Percentiles rank a stretch among this genome's conserved stretches.
Evolutionary conservation across 192 early-diverging fungal genomes (phyloP).

Genomic region (Coemansia sp.): DNA sequence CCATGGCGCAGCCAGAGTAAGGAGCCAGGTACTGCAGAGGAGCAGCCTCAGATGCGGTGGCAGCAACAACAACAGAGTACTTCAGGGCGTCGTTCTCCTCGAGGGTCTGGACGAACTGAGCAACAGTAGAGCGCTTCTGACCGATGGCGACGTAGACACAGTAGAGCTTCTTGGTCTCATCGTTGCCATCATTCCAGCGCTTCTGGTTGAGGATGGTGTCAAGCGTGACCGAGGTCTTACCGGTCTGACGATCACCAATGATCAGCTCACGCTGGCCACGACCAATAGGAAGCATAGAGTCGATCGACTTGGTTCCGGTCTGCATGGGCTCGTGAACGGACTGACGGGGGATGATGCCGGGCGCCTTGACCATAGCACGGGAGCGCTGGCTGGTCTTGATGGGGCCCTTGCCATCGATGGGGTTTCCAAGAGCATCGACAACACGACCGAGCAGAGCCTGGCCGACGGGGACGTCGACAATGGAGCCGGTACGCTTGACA

Average conservation of each 20-base stretch:
- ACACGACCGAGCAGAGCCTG: slow-evolving; percentile 95
- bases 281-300: slow-evolving; percentile 99
- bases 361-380: slow-evolving; percentile 99
- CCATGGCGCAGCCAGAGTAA: slow-evolving; percentile 97
- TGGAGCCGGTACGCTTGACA: slow-evolving; percentile 97
- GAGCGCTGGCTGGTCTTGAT: slow-evolving; percentile 79
- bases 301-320: slow-evolving; percentile 99
- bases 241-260: slow-evolving; percentile 99
- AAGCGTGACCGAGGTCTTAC: slow-evolving; percentile 98
- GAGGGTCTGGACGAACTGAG: slow-evolving; percentile 97
- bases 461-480: slow-evolving; percentile 98
- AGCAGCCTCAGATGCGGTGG: slow-evolving; percentile 98
- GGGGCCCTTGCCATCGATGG: slow-evolving; percentile 99
- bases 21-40: slow-evolving; percentile 98
- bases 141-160: slow-evolving; percentile 99
- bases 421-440: slow-evolving; percentile 98
- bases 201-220: slow-evolving; percentile 99
- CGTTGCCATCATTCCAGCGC: slow-evolving; percentile 93
- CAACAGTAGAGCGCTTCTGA: slow-evolving; percentile 99
- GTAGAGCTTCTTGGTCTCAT: slow-evolving; percentile 98
- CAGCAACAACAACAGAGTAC: slow-evolving; percentile 98
- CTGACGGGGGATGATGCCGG: slow-evolving; percentile 98
- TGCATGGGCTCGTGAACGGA: slow-evolving; percentile 99
- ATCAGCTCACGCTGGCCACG: slow-evolving; percentile 99
- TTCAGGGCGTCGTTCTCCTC: slow-evolving; percentile 98